Percentiles rank a stretch among this genome's conserved stretches.
Conservation (phyloP, 2,329 filamentous ascomycete species). For the Microdochium nivale region DNA sequence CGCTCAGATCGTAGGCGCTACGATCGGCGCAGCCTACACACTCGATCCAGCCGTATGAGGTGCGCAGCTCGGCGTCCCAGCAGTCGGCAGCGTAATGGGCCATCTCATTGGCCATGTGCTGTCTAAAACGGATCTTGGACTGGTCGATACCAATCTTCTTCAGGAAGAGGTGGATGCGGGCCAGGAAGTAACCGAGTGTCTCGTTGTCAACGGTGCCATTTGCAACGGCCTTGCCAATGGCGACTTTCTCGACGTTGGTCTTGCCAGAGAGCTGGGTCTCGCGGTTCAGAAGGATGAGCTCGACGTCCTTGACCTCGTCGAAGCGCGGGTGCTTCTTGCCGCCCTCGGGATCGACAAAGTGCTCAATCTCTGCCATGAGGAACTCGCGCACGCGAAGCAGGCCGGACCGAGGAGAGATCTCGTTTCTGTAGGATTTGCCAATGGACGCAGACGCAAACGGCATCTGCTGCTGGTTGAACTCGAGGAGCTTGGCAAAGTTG, state of each 20-base stretch:
- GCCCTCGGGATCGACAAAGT: conserved; percentile 89
- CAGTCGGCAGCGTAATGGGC: conserved; percentile 94
- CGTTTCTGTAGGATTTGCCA: conserved; percentile 96
- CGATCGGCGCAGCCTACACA: conserved; percentile 95
- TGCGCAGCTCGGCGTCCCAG: conserved; percentile 93
- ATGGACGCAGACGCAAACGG: conserved; percentile 96
- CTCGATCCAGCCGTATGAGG: conserved; percentile 94
- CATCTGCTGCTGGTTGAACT: conserved; percentile 93
- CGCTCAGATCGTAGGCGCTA: conserved; percentile 86
- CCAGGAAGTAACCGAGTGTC: conserved; percentile 95
- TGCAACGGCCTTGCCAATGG: conserved; percentile 80
- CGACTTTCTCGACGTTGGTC: conserved; percentile 63
- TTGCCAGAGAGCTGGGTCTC: conserved; percentile 81
- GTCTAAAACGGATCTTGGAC: conserved; percentile 86
- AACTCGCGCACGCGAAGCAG: conserved; percentile 93
- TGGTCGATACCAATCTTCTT: conserved; percentile 79
- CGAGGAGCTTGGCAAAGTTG: conserved; percentile 91
- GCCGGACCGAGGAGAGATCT: conserved; percentile 89
- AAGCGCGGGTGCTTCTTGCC: conserved; percentile 94
- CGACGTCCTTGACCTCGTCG: conserved; percentile 71
- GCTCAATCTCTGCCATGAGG: conserved; percentile 98
- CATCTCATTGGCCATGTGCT: conserved; percentile 78
- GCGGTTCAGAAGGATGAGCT: conserved; percentile 77
- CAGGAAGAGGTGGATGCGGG: conserved; percentile 86
- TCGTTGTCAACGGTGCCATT: conserved; percentile 87